Conservation (phyloP, 2,329 filamentous ascomycete species). For the Penicillium sp. region DNA sequence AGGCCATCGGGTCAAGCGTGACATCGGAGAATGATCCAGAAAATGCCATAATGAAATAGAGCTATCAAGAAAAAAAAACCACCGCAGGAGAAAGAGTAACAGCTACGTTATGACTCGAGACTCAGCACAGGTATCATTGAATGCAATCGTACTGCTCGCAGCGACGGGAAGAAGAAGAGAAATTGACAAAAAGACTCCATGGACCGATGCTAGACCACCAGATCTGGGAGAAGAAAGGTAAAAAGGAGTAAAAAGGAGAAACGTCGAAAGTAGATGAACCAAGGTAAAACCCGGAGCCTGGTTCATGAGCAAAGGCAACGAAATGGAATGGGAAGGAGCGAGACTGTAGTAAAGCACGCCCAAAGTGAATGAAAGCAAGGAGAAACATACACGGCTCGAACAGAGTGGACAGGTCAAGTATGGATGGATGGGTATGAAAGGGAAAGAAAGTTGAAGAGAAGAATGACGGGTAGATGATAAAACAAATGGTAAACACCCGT, state of each 20-base stretch:
- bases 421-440: slow-evolving; percentile 12
- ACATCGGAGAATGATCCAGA: background rate
- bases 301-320: slow-evolving; percentile 18
- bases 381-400: slow-evolving; percentile 13
- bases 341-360: slow-evolving; percentile 12
- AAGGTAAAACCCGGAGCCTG: slow-evolving; percentile 32
- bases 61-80: slow-evolving; percentile 2
- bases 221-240: background rate
- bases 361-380: slow-evolving; percentile 23
- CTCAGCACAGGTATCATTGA: slow-evolving; percentile 40
- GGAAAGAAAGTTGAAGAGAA: slow-evolving; percentile 8
- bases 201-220: slow-evolving; percentile 1
- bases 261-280: slow-evolving; percentile 18
- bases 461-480: slow-evolving; percentile 9
- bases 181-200: slow-evolving; percentile 10
- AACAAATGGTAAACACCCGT: background rate
- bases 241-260: slow-evolving; percentile 16
- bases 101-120: slow-evolving; percentile 31
- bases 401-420: background rate
- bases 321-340: background rate
- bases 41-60: background rate
- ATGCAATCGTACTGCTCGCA: slow-evolving; percentile 34
- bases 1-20: background rate
- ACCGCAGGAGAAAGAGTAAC: slow-evolving; percentile 19
- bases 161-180: slow-evolving; percentile 18